Conservation (phyloP, 1,139 yeast genomes). For the Yamadazyma dendronema region DNA sequence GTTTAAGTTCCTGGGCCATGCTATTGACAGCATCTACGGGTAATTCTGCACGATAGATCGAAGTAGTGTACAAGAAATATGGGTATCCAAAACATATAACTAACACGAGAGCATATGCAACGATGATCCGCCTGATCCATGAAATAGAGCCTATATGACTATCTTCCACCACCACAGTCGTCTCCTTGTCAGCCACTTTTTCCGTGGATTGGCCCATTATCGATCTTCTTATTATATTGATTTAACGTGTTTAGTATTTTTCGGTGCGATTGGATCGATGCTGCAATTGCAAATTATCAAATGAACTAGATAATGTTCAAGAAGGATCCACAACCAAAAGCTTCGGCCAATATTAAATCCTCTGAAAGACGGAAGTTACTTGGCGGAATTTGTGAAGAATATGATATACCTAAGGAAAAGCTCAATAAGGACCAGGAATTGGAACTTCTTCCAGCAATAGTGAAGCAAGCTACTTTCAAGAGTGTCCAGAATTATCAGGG, state of each 20-base stretch:
- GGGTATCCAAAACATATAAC: slow-evolving; percentile 63
- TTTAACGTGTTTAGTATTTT: too few relatives aligned
- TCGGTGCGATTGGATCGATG: too few relatives aligned
- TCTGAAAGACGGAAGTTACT: slow-evolving; percentile 73
- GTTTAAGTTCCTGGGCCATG: slow-evolving; percentile 32
- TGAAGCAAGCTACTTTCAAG: slow-evolving; percentile 67
- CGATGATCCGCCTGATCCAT: slow-evolving; percentile 9
- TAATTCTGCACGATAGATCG: slow-evolving; percentile 71
- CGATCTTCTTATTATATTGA: too few relatives aligned
- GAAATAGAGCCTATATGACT: slow-evolving; percentile 4
- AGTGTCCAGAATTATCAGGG: slow-evolving; percentile 58
- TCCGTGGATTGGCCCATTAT: too few relatives aligned
- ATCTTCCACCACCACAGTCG: too few relatives aligned
- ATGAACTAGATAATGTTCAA: slow-evolving; percentile 52
- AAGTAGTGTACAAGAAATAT: slow-evolving; percentile 67
- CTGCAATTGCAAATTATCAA: not conserved
- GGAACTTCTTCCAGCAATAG: slow-evolving; percentile 54
- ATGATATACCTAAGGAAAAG: slow-evolving; percentile 41
- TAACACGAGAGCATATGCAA: slow-evolving; percentile 21
- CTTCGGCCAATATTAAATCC: slow-evolving; percentile 74
- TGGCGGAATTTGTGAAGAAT: slow-evolving; percentile 44
- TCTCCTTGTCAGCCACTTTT: not conserved
- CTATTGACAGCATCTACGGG: slow-evolving; percentile 55
- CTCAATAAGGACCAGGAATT: slow-evolving; percentile 47
- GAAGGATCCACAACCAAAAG: slow-evolving; percentile 65